Evolutionary conservation across 2,329 filamentous ascomycete genomes (phyloP).

Genomic region (Aspergillus versicolor): DNA sequence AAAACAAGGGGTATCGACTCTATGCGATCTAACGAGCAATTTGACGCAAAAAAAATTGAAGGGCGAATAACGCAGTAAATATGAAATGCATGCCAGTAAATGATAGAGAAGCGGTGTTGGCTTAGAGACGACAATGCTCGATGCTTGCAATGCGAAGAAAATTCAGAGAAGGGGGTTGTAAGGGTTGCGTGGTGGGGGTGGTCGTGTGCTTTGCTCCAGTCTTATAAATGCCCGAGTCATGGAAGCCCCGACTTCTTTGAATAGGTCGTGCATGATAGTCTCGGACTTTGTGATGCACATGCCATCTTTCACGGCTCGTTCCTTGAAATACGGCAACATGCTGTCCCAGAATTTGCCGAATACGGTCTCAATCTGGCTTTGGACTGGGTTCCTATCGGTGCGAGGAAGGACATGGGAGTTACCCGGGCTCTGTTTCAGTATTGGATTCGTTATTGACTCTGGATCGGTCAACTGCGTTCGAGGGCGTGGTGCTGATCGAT

Average conservation of each 20-base stretch:
- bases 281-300: slow-evolving; percentile 15
- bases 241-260: slow-evolving; percentile 18
- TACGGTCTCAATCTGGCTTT: slow-evolving; percentile 12
- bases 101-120: background rate
- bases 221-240: slow-evolving; percentile 16
- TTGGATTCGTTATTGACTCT: slow-evolving; percentile 4
- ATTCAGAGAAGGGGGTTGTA: background rate
- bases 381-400: background rate
- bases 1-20: slow-evolving; percentile 13
- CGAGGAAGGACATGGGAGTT: slow-evolving; percentile 1
- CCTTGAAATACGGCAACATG: slow-evolving; percentile 14
- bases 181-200: background rate
- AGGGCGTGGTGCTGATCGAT: slow-evolving; percentile 15
- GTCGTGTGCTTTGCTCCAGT: slow-evolving; percentile 12
- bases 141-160: background rate
- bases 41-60: background rate
- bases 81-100: background rate
- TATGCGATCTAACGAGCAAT: slow-evolving; percentile 8
- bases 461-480: slow-evolving; percentile 3
- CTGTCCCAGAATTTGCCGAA: slow-evolving; percentile 18
- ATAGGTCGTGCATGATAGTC: slow-evolving; percentile 19
- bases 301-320: slow-evolving; percentile 9
- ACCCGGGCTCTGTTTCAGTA: slow-evolving; percentile 6
- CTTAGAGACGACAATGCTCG: background rate
- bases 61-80: background rate